These are phyloP conservation scores for Cadophora sp. DNA, from an alignment of 2,329 filamentous ascomycete genomes.

Conservation along the genomic window DNA sequence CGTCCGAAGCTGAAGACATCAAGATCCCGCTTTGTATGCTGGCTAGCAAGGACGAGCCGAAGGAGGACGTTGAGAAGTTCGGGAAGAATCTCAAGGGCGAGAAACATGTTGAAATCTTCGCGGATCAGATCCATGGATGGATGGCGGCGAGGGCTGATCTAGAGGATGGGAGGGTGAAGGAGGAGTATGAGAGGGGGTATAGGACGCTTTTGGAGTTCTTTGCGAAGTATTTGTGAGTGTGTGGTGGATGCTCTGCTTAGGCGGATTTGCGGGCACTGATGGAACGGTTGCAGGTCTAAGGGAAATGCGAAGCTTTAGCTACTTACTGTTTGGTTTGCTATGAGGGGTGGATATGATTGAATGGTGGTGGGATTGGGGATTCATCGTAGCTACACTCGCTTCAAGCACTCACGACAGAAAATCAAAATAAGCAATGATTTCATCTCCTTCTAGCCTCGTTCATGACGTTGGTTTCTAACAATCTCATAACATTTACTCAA, in stretches of 20 bases:
- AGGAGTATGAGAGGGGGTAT: slow-evolving; percentile 58
- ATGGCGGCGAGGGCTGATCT: slow-evolving; percentile 61
- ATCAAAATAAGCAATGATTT: not conserved
- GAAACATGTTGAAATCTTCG: slow-evolving; percentile 57
- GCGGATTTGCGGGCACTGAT: not conserved
- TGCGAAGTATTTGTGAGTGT: slow-evolving; percentile 48
- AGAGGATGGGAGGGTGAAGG: slow-evolving; percentile 51
- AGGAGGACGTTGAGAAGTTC: slow-evolving; percentile 53
- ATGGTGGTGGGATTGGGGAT: not conserved
- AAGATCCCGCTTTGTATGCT: slow-evolving; percentile 67
- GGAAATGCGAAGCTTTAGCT: slow-evolving; percentile 20
- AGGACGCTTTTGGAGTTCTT: slow-evolving; percentile 53
- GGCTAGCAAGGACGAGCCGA: slow-evolving; percentile 69
- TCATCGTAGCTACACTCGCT: not conserved
- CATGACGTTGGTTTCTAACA: too few relatives aligned
- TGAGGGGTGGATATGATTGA: not conserved
- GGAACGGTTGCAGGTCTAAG: not conserved
- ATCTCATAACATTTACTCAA: not conserved
- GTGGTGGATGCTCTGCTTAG: not conserved
- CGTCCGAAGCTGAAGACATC: slow-evolving; percentile 64
- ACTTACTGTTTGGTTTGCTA: not conserved
- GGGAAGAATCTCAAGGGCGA: slow-evolving; percentile 51
- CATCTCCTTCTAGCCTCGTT: not conserved
- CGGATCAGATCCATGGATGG: slow-evolving; percentile 62
- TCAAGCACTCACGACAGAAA: not conserved